These are phyloP conservation scores for Syzygium grande DNA, from an alignment of 345 rosid species.

Conservation along the genomic window DNA sequence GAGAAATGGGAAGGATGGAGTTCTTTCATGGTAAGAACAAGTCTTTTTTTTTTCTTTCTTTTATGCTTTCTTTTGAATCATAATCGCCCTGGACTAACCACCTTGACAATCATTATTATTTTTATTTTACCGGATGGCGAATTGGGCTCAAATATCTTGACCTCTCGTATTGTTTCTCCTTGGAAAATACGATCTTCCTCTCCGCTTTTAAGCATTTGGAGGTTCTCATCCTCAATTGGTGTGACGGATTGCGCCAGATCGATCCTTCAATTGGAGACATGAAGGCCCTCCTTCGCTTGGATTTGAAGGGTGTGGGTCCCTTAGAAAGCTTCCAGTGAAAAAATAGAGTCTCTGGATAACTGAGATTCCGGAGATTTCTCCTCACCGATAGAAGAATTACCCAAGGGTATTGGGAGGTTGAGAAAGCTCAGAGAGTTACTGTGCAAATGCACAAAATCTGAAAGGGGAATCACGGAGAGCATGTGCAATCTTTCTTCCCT, in stretches of 20 bases:
- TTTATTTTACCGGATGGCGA: neutral
- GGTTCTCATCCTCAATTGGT: neutral
- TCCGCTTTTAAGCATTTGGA: neutral
- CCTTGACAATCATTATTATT: neutral
- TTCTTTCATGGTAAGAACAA: neutral
- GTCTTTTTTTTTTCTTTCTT: too few relatives aligned
- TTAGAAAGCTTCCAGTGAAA: neutral
- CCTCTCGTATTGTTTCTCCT: fast-evolving
- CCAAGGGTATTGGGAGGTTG: too few relatives aligned
- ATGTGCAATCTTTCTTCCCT: too few relatives aligned
- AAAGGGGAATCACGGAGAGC: too few relatives aligned
- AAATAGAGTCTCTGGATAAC: neutral
- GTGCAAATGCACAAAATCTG: too few relatives aligned
- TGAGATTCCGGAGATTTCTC: too few relatives aligned
- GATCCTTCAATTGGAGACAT: neutral
- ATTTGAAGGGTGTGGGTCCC: fast-evolving
- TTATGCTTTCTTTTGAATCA: too few relatives aligned
- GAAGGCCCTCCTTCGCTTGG: neutral
- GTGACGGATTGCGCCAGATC: neutral
- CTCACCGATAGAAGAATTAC: too few relatives aligned
- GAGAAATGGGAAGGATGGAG: neutral
- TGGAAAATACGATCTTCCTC: neutral
- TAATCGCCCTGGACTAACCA: neutral
- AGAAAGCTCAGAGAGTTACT: too few relatives aligned
- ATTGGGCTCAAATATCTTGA: neutral